Evolutionary conservation across 495 filamentous ascomycete genomes (phyloP), one percentile per base, ranked within the genome.

Genomic region (Clohesyomyces aquaticus): DNA sequence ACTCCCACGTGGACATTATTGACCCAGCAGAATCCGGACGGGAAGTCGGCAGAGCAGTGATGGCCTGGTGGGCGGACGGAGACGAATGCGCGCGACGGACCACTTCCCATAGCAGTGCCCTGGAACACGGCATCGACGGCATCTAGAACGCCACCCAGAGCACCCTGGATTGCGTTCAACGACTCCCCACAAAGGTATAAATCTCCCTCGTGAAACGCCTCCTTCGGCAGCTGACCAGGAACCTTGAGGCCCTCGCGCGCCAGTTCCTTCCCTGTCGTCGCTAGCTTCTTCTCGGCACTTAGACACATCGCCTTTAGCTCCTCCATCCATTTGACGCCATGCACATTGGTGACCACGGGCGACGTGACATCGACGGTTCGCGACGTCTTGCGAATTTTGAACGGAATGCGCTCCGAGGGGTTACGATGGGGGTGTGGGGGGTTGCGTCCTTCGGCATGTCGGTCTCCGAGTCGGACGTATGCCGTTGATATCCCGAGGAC

Each of bases 1-100:
- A 98, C 96, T 0, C 94, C 95, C 29, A 98, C 91, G 72, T 97
- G 93, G 6, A 98, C 91, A 72, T 98, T 98, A 74, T 98, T 98
- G 57, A 98, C 75, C 94, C 94, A 98, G 76, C 94, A 98, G 74
- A 98, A 98, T 1, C 94, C 94, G 1, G 91, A 96, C 0, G 94
- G 94, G 59, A 87, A 84, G 41, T 85, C 82, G 2, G 91, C 85
- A 3, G 93, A 94, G 75, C 94, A 98, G 72, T 98, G 94, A 69
- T 98, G 94, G 8, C 94, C 94, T 1, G 92, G 92, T 25, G 92
- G 92, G 16, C 92, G 84, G 61, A 93, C 85, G 25, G 79, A 88
- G 65, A 95, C 90, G 76, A 93, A 98, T 1, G 91, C 90, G 38
- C 88, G 86, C 54, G 82, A 84, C 4, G 85, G 81, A 12, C 84